Percentiles rank a stretch among this genome's conserved stretches.
Conservation (phyloP, 2,329 filamentous ascomycete genomes). For the Ambrosiella xylebori region DNA sequence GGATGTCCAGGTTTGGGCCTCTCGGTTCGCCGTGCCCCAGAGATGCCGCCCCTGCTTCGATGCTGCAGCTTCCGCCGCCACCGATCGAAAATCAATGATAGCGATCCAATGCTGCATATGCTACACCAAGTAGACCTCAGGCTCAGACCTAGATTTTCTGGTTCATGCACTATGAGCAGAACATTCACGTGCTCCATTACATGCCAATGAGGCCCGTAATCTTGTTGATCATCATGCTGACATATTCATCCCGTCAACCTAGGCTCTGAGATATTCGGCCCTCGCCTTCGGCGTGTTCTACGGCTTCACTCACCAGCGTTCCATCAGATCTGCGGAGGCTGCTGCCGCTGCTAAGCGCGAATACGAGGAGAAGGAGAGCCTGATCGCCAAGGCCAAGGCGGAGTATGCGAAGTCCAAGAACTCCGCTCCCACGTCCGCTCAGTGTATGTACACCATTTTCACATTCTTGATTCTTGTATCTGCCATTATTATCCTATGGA, state of each 20-base stretch:
- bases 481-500: neutral
- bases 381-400: slow-evolving; percentile 86
- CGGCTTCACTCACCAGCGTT: slow-evolving; percentile 83
- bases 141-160: too few species aligned
- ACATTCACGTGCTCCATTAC: neutral
- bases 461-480: neutral
- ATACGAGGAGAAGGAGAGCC: slow-evolving; percentile 75
- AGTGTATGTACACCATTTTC: slow-evolving; percentile 16
- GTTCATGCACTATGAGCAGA: too few species aligned
- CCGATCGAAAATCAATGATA: neutral
- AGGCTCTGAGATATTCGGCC: slow-evolving; percentile 96
- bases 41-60: neutral
- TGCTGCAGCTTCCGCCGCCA: neutral
- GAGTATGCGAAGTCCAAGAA: slow-evolving; percentile 69
- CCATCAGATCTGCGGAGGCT: slow-evolving; percentile 56
- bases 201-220: neutral
- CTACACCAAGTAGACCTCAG: too few species aligned
- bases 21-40: neutral
- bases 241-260: slow-evolving; percentile 14
- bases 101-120: neutral
- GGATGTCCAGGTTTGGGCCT: neutral
- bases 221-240: neutral
- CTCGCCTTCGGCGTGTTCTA: slow-evolving; percentile 86
- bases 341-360: slow-evolving; percentile 56
- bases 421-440: slow-evolving; percentile 22